Percentiles rank a stretch among this genome's conserved stretches.
Conservation (phyloP, 352 stramenopile genomes). For the Phytophthora syringae region DNA sequence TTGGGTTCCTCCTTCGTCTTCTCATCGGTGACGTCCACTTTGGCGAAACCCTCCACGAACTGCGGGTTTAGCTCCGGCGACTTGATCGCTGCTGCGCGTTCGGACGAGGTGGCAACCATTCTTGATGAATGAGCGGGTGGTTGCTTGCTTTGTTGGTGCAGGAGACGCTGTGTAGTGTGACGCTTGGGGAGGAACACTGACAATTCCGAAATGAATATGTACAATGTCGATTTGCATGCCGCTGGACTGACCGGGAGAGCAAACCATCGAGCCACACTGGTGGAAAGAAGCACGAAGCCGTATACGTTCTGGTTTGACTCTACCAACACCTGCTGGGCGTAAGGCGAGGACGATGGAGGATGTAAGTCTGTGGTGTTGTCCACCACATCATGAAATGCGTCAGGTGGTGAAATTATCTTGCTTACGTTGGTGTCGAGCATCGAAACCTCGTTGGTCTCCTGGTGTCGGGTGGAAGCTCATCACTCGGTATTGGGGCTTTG, state of each 20-base stretch:
- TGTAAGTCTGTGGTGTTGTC: background rate
- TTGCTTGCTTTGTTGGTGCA: slow-evolving; percentile 2
- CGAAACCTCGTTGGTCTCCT: too few species aligned
- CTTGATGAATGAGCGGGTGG: background rate
- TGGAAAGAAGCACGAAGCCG: too few species aligned
- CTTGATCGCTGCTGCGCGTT: slow-evolving; percentile 20
- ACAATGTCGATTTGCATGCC: too few species aligned
- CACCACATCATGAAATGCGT: too few species aligned
- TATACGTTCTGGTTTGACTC: too few species aligned
- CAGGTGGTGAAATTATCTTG: too few species aligned
- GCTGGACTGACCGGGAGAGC: too few species aligned
- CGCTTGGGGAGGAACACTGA: slow-evolving; percentile 28
- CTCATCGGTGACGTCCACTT: slow-evolving; percentile 27
- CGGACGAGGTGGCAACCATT: slow-evolving; percentile 49
- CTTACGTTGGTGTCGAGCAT: background rate
- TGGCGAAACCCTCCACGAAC: slow-evolving; percentile 28
- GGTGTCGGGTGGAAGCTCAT: too few species aligned
- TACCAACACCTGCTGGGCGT: background rate
- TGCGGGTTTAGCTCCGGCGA: slow-evolving; percentile 31
- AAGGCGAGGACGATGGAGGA: background rate
- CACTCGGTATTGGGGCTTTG: too few species aligned
- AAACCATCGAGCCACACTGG: too few species aligned
- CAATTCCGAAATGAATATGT: slow-evolving; percentile 44
- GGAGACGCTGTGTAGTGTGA: background rate
- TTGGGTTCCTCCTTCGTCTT: slow-evolving; percentile 33